Conservation (phyloP, 2,329 filamentous ascomycete species). For the Mycocentrospora acerina region DNA sequence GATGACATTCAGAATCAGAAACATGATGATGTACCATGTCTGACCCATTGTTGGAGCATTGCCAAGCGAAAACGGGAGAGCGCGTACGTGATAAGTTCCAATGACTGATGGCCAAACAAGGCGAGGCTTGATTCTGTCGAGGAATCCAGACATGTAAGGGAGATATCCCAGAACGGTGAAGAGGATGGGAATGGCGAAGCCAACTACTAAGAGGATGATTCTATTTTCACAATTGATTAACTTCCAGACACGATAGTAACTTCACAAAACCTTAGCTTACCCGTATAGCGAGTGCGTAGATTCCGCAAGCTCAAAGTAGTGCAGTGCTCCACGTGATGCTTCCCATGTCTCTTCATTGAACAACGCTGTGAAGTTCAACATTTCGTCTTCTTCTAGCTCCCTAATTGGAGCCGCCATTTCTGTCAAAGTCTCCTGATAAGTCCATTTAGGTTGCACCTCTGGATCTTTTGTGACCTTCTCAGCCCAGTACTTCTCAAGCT, state of each 20-base stretch:
- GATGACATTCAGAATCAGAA: slow-evolving; percentile 22
- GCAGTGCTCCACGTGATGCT: slow-evolving; percentile 5
- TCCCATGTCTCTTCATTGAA: slow-evolving; percentile 12
- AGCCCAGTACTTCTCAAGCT: slow-evolving; percentile 23
- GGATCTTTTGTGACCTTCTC: slow-evolving; percentile 7
- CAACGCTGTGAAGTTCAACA: slow-evolving; percentile 14
- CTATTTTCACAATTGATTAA: slow-evolving; percentile 5
- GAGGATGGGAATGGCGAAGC: slow-evolving; percentile 21
- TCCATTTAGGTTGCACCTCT: slow-evolving; percentile 15
- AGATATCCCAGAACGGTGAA: slow-evolving; percentile 13
- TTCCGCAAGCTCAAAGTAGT: slow-evolving; percentile 11
- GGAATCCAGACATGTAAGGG: slow-evolving; percentile 10
- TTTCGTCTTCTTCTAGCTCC: slow-evolving; percentile 7
- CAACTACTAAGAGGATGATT: slow-evolving; percentile 17
- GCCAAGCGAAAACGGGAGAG: slow-evolving; percentile 15
- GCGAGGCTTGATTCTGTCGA: slow-evolving; percentile 15
- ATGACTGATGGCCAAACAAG: slow-evolving; percentile 17
- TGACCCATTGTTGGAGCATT: slow-evolving; percentile 50
- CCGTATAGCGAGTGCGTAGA: slow-evolving; percentile 16
- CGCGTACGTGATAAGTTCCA: slow-evolving; percentile 14
- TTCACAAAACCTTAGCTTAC: slow-evolving; percentile 4
- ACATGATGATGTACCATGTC: slow-evolving; percentile 46
- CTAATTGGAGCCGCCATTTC: slow-evolving; percentile 10
- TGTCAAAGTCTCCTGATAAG: slow-evolving; percentile 18
- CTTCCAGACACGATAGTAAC: neutral